phyloP scores from a whole-genome alignment of 495 filamentous ascomycete species.

The Aspergillus steynii region DNA sequence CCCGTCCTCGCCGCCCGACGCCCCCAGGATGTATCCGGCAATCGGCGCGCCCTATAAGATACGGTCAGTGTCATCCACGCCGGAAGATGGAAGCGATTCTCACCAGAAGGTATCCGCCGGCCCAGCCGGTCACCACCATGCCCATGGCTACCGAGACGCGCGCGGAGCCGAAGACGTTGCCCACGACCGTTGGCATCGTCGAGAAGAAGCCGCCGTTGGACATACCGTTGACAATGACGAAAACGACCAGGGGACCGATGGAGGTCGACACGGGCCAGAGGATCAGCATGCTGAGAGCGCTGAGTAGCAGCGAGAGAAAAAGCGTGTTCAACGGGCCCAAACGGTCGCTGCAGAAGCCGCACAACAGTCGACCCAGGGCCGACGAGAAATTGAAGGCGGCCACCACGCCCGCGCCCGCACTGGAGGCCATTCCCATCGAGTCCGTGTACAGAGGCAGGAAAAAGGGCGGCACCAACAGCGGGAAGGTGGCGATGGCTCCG shows the following conservation, averaged over 20 bases:
- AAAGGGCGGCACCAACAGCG: constrained; percentile 61
- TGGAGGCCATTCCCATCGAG: constrained; percentile 47
- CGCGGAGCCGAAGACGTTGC: constrained; percentile 55
- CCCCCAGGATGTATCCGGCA: constrained; percentile 57
- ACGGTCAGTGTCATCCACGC: constrained; percentile 13
- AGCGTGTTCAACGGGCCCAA: constrained; percentile 55
- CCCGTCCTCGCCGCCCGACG: constrained; percentile 47
- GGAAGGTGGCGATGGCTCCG: constrained; percentile 60
- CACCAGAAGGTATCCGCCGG: constrained; percentile 58
- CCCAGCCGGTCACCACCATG: constrained; percentile 62
- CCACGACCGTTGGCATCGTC: constrained; percentile 61
- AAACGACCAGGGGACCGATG: constrained; percentile 50
- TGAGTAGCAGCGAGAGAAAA: constrained; percentile 45
- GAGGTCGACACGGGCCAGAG: constrained; percentile 58
- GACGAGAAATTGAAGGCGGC: constrained; percentile 59
- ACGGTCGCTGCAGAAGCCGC: constrained; percentile 51
- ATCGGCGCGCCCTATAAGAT: constrained; percentile 53
- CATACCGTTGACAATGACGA: constrained; percentile 55
- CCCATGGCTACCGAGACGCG: constrained; percentile 58
- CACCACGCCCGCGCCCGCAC: constrained; percentile 52
- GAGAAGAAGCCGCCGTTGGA: constrained; percentile 61
- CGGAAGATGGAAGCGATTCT: constrained; percentile 12
- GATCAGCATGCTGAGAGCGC: constrained; percentile 54
- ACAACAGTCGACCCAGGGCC: constrained; percentile 50
- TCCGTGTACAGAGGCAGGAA: constrained; percentile 54